Evolutionary conservation across 1,284 basidiomycete species (phyloP), one percentile per base, ranked within the genome.

Genomic region (Leucoagaricus sp.): DNA sequence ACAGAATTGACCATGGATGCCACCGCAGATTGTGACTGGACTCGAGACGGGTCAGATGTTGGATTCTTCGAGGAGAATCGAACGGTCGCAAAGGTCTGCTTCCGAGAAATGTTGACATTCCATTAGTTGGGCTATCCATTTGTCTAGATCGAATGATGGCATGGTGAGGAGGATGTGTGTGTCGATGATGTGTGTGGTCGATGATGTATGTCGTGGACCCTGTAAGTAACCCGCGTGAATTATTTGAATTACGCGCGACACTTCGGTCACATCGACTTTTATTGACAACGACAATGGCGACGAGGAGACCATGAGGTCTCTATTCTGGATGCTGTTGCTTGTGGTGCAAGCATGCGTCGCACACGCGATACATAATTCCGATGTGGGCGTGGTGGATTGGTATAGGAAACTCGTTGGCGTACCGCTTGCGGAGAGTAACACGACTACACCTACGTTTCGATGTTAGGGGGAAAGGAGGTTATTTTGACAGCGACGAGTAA

Each of bases 1-100:
- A 93, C 94, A 98, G 70, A 97, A 95, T 72, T 97, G 94, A 21
- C 94, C 94, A 67, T 96, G 94, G 49, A 97, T 95, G 70, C 96
- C 94, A 19, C 94, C 94, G 48, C 69, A 70, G 33, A 70, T 70
- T 4, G 69, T 70, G 33, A 96, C 94, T 0, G 95, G 96, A 53
- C 85, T 89, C 17, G 87, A 88, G 34, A 98, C 93, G 12, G 93
- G 93, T 67, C 96, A 94, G 53, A 98, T 96, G 68, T 98, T 98
- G 61, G 89, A 91, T 72, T 98, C 96, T 72, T 98, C 96, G 69
- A 98, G 86, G 31, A 98, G 82, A 44, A 96, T 85, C 31, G 85
- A 80, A 48, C 92, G 85, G 58, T 91, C 85, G 77, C 96, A 98
- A 52, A 98, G 86, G 12, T 96, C 93, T 12, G 85, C 69, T 76